These are phyloP conservation scores for Paspalum notatum DNA, from an alignment of 176 grass and related monocot genomes.

Conservation along the genomic window DNA sequence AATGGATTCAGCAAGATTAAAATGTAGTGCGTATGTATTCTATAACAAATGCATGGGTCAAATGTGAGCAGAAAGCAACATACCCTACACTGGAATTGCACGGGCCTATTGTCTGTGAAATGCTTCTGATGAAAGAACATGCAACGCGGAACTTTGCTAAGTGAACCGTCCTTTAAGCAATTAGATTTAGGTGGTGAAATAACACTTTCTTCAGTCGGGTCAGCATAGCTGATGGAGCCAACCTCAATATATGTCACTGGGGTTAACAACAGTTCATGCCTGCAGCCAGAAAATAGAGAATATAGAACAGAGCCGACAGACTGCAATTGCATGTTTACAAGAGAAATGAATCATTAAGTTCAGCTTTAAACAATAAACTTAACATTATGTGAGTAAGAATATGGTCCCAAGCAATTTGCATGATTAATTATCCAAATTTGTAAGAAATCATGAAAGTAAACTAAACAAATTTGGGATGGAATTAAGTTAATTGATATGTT, in stretches of 20 bases:
- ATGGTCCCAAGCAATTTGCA: slow-evolving; percentile 21
- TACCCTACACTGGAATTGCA: slow-evolving; percentile 74
- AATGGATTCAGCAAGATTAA: not conserved
- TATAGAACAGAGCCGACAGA: slow-evolving; percentile 21
- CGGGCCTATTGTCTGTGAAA: slow-evolving; percentile 37
- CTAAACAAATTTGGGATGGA: not conserved
- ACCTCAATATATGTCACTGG: slow-evolving; percentile 86
- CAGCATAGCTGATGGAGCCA: slow-evolving; percentile 53
- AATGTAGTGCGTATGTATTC: slow-evolving; percentile 14
- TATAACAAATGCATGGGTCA: slow-evolving; percentile 28
- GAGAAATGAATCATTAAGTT: slow-evolving; percentile 17
- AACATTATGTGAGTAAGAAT: slow-evolving; percentile 1
- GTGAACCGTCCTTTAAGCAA: slow-evolving; percentile 41
- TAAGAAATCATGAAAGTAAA: slow-evolving; percentile 9
- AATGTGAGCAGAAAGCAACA: slow-evolving; percentile 41
- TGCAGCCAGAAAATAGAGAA: slow-evolving; percentile 44
- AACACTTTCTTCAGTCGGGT: slow-evolving; percentile 38
- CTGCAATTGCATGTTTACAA: slow-evolving; percentile 21
- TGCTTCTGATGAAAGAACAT: slow-evolving; percentile 51
- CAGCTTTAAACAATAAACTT: not conserved
- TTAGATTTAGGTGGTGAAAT: slow-evolving; percentile 35
- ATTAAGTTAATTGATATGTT: not conserved
- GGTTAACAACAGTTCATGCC: slow-evolving; percentile 60
- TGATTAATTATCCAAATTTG: not conserved
- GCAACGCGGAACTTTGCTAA: slow-evolving; percentile 26